These are phyloP conservation scores for Pseudogymnoascus sp. DNA, from an alignment of 2,329 filamentous ascomycete species.

Conservation along the genomic window DNA sequence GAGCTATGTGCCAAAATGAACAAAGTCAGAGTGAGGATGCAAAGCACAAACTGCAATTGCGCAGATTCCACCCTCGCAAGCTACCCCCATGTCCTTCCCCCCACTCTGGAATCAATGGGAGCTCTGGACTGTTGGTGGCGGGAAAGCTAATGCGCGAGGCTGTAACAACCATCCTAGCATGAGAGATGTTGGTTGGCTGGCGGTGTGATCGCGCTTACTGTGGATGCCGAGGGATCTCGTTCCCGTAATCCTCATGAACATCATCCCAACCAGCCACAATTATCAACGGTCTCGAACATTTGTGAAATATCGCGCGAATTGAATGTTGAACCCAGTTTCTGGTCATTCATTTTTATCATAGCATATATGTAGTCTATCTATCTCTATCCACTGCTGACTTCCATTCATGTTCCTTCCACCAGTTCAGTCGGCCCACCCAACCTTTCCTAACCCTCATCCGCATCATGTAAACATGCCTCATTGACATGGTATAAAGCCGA, in stretches of 20 bases:
- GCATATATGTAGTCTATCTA: conserved; percentile 5
- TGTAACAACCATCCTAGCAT: background rate
- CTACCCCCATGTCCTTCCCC: background rate
- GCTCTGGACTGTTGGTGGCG: background rate
- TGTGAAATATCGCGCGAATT: background rate
- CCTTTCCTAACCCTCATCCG: background rate
- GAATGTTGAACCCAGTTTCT: background rate
- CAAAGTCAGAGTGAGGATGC: background rate
- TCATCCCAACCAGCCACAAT: background rate
- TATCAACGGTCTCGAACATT: background rate
- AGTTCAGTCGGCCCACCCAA: background rate
- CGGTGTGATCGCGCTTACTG: background rate
- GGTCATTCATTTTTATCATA: conserved; percentile 1
- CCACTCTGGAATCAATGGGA: background rate
- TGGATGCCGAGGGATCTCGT: conserved; percentile 2
- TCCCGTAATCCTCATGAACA: conserved; percentile 3
- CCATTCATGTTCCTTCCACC: background rate
- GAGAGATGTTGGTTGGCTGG: background rate
- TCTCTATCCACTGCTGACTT: background rate
- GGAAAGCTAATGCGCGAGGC: conserved; percentile 3
- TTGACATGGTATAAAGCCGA: conserved; percentile 7
- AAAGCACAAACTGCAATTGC: background rate
- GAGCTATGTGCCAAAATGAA: background rate
- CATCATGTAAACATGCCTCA: conserved; percentile 7
- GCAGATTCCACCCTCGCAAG: background rate